Base-by-base conservation (phyloP, 116 monocot genomes). In the Posidonia oceanica region DNA sequence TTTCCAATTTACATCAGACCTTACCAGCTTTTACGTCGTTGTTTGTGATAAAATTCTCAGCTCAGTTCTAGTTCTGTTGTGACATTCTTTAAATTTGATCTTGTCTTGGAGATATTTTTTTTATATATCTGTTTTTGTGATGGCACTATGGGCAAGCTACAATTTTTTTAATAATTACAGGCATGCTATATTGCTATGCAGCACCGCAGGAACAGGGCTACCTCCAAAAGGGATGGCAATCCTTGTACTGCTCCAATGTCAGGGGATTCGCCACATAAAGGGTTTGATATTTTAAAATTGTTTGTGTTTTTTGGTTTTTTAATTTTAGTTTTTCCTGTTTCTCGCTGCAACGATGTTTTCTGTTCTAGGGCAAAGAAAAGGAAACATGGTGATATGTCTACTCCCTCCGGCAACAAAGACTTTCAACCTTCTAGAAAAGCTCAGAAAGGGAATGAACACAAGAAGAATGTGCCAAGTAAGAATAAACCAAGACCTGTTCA, bases 281-380 rank as follows among this genome's bases (percentile, higher is more conserved):
- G 39, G 69, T 69, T 29, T 7, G 13, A 4, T 37, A 15, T 7
- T n/a, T 18, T 69, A 12, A 15, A 36, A 29, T 29, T 29, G 29
- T 29, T 20, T 55, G 8, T 1, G 14, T 54, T 53, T 37, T 69
- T 56, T 56, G 3, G 36, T n/a, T 37, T 2, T 38, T 56, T 38
- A 29, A 29, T 29, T 29, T 65, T 3, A n/a, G 4, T 17, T 15
- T 3, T 41, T 39, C 40, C n/a, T 65, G 7, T 44, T 54, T 52
- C 53, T 13, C 17, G 5, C n/a, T 68, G 14, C 38, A 41, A 39
- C 22, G 52, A 52, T 44, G 41, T 51, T 22, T 68, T 44, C 14
- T 64, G 48, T 12, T 39, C 53, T 42, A 68, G 68, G 68, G 29
- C 29, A 22, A 68, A 52, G 68, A 68, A 68, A 68, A 68, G 68